A percentile compares a stretch with the other conserved stretches of the same genome.
Evolutionary conservation across 768 basidiomycete species (phyloP).

Genomic region (Pulveroboletus sp.): DNA sequence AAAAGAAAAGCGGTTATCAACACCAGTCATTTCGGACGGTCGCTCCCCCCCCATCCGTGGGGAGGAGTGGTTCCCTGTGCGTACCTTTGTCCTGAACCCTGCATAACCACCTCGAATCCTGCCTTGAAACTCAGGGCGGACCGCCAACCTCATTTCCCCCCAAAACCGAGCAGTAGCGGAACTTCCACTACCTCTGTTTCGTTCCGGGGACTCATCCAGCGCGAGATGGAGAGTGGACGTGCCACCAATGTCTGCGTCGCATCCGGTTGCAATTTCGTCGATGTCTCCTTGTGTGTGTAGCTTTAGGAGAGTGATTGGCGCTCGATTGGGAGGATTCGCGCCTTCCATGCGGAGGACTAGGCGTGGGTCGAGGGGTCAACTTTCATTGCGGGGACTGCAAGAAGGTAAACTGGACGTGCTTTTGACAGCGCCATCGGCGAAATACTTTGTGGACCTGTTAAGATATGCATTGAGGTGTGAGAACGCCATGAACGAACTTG

Average conservation of each 20-base stretch:
- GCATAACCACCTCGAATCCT: conserved; percentile 83
- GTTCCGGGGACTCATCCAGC: conserved; percentile 50
- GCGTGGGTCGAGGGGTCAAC: conserved; percentile 12
- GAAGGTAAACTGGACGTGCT: conserved; percentile 29
- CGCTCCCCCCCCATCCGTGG: not conserved
- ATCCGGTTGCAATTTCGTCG: conserved; percentile 67
- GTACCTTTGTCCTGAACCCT: conserved; percentile 81
- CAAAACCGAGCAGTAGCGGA: conserved; percentile 64
- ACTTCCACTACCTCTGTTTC: conserved; percentile 42
- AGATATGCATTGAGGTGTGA: conserved; percentile 31
- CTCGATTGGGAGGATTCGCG: conserved; percentile 55
- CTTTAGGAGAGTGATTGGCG: conserved; percentile 60
- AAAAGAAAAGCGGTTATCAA: not conserved
- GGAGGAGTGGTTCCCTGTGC: not conserved
- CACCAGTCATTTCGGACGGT: not conserved
- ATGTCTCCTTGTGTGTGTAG: conserved; percentile 60
- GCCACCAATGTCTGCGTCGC: conserved; percentile 87
- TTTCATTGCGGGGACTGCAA: not conserved
- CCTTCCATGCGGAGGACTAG: conserved; percentile 75
- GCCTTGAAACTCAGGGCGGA: conserved; percentile 61
- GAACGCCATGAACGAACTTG: conserved; percentile 20
- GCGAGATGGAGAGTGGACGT: conserved; percentile 74
- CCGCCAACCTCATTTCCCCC: conserved; percentile 71
- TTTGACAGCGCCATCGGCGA: conserved; percentile 39
- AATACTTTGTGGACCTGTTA: conserved; percentile 35